Evolutionary conservation across 2,329 filamentous ascomycete genomes (phyloP).

Genomic region (Aspergillus sojae): DNA sequence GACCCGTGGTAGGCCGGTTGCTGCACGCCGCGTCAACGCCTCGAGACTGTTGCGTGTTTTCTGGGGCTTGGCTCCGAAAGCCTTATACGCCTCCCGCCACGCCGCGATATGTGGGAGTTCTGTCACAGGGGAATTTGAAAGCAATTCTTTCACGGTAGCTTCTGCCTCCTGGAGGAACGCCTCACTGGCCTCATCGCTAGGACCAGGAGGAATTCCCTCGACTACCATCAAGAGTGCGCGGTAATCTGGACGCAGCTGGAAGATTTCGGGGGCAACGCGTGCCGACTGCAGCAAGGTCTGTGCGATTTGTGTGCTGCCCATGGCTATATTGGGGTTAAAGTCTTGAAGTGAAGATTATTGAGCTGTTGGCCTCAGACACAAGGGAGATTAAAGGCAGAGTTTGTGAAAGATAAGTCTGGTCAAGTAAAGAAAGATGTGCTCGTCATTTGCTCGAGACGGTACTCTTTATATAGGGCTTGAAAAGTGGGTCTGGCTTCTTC

Average conservation of each 20-base stretch:
- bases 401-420: too few relatives aligned
- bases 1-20: slow-evolving; percentile 37
- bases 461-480: not conserved
- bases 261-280: slow-evolving; percentile 28
- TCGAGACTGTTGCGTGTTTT: slow-evolving; percentile 43
- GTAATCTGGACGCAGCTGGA: slow-evolving; percentile 41
- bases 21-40: slow-evolving; percentile 35
- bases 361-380: not conserved
- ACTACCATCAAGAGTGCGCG: slow-evolving; percentile 40
- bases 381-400: too few relatives aligned
- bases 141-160: not conserved
- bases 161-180: not conserved
- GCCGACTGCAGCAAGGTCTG: slow-evolving; percentile 4
- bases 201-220: slow-evolving; percentile 33
- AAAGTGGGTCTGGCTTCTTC: too few relatives aligned
- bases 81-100: slow-evolving; percentile 43
- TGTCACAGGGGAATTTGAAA: not conserved
- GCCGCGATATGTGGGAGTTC: slow-evolving; percentile 40
- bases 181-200: slow-evolving; percentile 33
- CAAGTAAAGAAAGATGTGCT: too few relatives aligned
- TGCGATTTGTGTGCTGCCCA: not conserved
- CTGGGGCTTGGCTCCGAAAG: slow-evolving; percentile 43
- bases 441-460: too few relatives aligned
- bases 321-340: not conserved
- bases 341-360: not conserved